Conservation (phyloP, 768 basidiomycete genomes). For the Tylopilus felleus region DNA sequence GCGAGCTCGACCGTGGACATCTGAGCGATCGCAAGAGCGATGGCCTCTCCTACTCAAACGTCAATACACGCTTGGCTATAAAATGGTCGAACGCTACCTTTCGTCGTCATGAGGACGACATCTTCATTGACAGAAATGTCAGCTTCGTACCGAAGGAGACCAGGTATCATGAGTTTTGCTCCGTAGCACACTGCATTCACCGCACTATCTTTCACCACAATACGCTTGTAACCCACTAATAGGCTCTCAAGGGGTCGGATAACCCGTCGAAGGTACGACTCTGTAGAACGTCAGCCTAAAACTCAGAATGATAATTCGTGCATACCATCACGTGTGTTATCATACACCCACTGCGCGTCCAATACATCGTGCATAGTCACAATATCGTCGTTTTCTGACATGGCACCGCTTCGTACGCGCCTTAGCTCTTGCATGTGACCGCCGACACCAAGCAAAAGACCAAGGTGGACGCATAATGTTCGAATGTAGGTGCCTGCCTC, state of each 20-base stretch:
- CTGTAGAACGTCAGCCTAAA: conserved; percentile 40
- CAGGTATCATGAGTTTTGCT: conserved; percentile 99
- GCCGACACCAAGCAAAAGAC: conserved; percentile 90
- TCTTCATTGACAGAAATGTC: conserved; percentile 95
- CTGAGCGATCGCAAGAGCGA: conserved; percentile 90
- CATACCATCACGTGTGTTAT: conserved; percentile 93
- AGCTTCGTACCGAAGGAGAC: conserved; percentile 91
- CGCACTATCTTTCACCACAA: conserved; percentile 98
- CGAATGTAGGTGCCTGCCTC: conserved; percentile 97
- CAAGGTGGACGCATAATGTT: conserved; percentile 96
- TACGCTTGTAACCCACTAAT: conserved; percentile 94
- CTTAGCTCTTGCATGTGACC: conserved; percentile 99
- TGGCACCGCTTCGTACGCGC: conserved; percentile 90
- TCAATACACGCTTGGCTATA: not conserved
- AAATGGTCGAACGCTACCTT: conserved; percentile 51
- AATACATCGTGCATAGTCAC: conserved; percentile 99
- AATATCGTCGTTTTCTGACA: conserved; percentile 97
- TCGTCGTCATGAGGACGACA: conserved; percentile 97
- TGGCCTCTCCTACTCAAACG: conserved; percentile 68
- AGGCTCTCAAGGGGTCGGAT: conserved; percentile 94
- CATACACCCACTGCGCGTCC: conserved; percentile 98
- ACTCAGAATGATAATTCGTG: conserved; percentile 3
- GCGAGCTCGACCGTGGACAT: conserved; percentile 99
- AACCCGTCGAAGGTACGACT: conserved; percentile 93
- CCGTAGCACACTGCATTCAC: conserved; percentile 99